Conservation (phyloP, 257 asterid species). For the Nicotiana paniculata region DNA sequence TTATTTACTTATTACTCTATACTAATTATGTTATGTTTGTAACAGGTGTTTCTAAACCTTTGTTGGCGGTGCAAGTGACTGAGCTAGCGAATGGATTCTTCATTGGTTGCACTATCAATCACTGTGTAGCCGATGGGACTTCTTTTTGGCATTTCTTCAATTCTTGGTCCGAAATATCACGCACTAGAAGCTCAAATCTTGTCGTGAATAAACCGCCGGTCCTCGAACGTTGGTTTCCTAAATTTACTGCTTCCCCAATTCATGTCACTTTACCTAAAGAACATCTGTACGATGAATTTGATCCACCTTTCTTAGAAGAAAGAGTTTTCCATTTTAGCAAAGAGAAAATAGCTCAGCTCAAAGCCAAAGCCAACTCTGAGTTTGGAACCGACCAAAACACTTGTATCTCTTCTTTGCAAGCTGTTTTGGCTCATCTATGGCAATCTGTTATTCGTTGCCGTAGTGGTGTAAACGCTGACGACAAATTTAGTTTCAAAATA, state of each 20-base stretch:
- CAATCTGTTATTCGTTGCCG: slow-evolving; percentile 13
- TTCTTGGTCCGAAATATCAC: slow-evolving; percentile 43
- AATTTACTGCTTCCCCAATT: not conserved
- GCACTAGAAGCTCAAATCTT: not conserved
- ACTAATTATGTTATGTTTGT: no score
- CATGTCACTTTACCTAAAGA: slow-evolving; percentile 6
- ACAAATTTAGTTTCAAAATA: not conserved
- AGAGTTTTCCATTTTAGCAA: slow-evolving; percentile 32
- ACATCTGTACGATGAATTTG: not conserved
- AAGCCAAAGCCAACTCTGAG: not conserved
- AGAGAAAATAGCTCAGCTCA: not conserved
- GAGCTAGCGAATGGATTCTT: slow-evolving; percentile 39
- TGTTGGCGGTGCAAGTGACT: slow-evolving; percentile 34
- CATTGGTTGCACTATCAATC: slow-evolving; percentile 35
- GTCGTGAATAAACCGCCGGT: slow-evolving; percentile 15
- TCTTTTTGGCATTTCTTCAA: slow-evolving; percentile 49
- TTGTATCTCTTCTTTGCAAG: slow-evolving; percentile 40
- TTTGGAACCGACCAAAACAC: slow-evolving; percentile 11
- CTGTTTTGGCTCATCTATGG: slow-evolving; percentile 36
- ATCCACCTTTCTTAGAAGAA: slow-evolving; percentile 19
- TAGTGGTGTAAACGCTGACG: not conserved
- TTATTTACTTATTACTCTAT: no score
- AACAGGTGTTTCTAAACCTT: slow-evolving; percentile 24
- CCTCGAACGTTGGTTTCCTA: slow-evolving; percentile 26
- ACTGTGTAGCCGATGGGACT: slow-evolving; percentile 30